Conservation (phyloP, 2,329 filamentous ascomycete genomes). For the Drechmeria coniospora region DNA sequence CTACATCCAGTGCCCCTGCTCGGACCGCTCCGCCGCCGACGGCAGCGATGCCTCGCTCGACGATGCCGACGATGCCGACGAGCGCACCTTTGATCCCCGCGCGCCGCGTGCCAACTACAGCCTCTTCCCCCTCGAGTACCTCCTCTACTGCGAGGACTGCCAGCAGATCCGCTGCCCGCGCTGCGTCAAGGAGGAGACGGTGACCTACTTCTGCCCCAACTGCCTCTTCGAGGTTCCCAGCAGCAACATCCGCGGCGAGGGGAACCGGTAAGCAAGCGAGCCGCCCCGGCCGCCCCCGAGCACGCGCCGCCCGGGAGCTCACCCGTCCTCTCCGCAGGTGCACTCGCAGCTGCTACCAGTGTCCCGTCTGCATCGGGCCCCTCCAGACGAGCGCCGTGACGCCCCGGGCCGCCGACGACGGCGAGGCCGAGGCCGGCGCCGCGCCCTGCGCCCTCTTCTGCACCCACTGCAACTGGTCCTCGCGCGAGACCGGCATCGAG, state of each 20-base stretch:
- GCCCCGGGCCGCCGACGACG: not conserved
- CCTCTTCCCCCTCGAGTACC: slow-evolving; percentile 80
- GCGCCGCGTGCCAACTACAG: slow-evolving; percentile 78
- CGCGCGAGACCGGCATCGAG: slow-evolving; percentile 73
- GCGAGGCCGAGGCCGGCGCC: slow-evolving; percentile 13
- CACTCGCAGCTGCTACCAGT: slow-evolving; percentile 89
- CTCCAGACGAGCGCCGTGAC: slow-evolving; percentile 53
- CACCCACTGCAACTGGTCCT: slow-evolving; percentile 86
- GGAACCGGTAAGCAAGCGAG: slow-evolving; percentile 55
- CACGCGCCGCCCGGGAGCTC: slow-evolving; percentile 2
- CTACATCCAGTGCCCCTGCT: slow-evolving; percentile 52
- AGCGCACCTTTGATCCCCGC: slow-evolving; percentile 72
- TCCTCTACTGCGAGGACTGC: slow-evolving; percentile 95
- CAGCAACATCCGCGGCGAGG: slow-evolving; percentile 81
- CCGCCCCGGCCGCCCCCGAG: not conserved
- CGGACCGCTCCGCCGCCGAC: slow-evolving; percentile 25
- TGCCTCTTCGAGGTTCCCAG: slow-evolving; percentile 94
- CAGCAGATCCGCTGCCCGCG: slow-evolving; percentile 87
- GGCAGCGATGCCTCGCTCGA: slow-evolving; percentile 15
- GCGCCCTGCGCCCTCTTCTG: slow-evolving; percentile 68
- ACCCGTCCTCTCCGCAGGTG: slow-evolving; percentile 39
- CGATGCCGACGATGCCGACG: slow-evolving; percentile 47
- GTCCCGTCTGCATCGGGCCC: slow-evolving; percentile 73
- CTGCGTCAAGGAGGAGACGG: slow-evolving; percentile 85
- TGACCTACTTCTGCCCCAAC: slow-evolving; percentile 88